Percentiles rank a stretch among this genome's conserved stretches.
Conservation (phyloP, 345 rosid genomes). For the Ailanthus altissimus region DNA sequence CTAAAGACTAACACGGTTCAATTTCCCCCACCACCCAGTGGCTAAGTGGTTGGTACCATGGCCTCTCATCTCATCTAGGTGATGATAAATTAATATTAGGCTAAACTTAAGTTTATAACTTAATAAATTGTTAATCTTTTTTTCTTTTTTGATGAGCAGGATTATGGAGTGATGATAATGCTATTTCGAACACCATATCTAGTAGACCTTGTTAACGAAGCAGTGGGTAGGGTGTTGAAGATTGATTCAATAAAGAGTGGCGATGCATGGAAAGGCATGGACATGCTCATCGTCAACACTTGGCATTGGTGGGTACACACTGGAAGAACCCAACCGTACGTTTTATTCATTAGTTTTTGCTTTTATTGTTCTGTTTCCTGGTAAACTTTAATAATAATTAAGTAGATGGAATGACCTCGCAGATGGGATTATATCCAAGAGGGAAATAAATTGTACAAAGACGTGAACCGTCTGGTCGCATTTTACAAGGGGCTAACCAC, state of each 20-base stretch:
- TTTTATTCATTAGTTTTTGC: too few species aligned
- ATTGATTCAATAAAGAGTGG: constrained; percentile 72
- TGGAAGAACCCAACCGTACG: constrained; percentile 71
- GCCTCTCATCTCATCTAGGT: too few species aligned
- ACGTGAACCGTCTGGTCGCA: constrained; percentile 83
- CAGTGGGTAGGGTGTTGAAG: constrained; percentile 59
- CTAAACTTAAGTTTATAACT: too few species aligned
- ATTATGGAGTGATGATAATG: constrained; percentile 54
- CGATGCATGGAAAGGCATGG: constrained; percentile 79
- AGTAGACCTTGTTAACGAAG: constrained; percentile 57
- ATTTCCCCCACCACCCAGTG: too few species aligned
- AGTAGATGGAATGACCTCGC: constrained; percentile 5
- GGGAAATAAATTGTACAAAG: constrained; percentile 56
- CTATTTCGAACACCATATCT: constrained; percentile 62
- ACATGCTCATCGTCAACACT: constrained; percentile 75
- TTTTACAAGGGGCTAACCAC: constrained; percentile 84
- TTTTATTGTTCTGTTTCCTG: neutral
- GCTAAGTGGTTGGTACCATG: too few species aligned
- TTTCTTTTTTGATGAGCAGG: constrained; percentile 36
- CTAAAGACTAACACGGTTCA: too few species aligned
- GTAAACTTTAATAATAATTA: neutral
- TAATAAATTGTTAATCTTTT: neutral
- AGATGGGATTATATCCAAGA: constrained; percentile 86
- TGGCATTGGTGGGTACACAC: constrained; percentile 99
- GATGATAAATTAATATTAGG: too few species aligned